These are phyloP conservation scores for Flagelloscypha sp. DNA, from an alignment of 768 basidiomycete genomes.

Conservation along the genomic window DNA sequence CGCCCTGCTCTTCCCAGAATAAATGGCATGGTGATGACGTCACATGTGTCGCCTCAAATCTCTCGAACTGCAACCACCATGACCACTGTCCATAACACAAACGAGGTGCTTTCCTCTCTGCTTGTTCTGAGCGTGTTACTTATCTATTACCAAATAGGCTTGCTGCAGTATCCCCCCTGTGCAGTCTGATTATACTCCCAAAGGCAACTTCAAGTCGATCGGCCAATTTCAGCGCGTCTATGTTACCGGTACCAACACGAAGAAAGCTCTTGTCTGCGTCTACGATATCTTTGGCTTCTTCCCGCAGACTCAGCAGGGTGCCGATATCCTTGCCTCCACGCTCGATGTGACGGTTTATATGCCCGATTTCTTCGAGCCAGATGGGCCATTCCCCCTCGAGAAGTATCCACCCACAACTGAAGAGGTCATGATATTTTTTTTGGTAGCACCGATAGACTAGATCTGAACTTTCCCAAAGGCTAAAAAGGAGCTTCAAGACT, in stretches of 20 bases:
- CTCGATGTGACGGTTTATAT: conserved; percentile 51
- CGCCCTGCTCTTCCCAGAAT: neutral
- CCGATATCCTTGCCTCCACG: conserved; percentile 49
- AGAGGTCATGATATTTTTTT: no score
- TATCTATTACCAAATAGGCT: conserved; percentile 11
- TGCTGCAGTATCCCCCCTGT: conserved; percentile 54
- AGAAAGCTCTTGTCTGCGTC: conserved; percentile 48
- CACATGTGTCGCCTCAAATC: conserved; percentile 26
- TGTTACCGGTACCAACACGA: conserved; percentile 37
- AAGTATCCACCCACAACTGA: conserved; percentile 49
- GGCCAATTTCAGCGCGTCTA: conserved; percentile 45
- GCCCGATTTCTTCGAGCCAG: conserved; percentile 59
- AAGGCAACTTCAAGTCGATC: conserved; percentile 39
- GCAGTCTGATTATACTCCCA: conserved; percentile 41
- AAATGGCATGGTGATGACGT: neutral
- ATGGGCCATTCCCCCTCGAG: conserved; percentile 37
- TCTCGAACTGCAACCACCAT: conserved; percentile 22
- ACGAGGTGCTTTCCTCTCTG: conserved; percentile 14
- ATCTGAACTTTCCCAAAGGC: no score
- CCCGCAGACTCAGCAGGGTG: conserved; percentile 59
- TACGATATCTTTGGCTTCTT: conserved; percentile 63
- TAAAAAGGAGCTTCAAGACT: conserved; percentile 44
- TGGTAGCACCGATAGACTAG: no score
- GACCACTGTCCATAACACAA: conserved; percentile 33
- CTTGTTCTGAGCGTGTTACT: neutral